phyloP scores from a whole-genome alignment of 192 early-diverging fungal genomes.

The Backusella psychrophila region DNA sequence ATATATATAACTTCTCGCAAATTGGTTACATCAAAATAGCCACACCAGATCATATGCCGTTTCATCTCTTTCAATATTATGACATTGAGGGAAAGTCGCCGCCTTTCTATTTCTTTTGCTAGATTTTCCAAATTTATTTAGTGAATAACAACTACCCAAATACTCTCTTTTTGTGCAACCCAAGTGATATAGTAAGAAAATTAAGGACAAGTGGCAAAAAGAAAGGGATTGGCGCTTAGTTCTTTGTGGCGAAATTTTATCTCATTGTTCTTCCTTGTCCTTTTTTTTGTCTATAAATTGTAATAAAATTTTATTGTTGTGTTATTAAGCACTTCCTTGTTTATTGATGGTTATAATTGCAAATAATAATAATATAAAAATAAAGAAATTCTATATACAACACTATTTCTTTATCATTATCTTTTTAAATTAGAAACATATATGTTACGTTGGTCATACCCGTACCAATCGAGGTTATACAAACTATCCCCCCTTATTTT shows the following conservation, averaged over 20 bases:
- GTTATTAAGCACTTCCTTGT: background rate
- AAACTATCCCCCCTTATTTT: background rate
- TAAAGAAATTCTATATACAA: background rate
- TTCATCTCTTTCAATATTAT: slow-evolving; percentile 5
- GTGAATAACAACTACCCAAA: background rate
- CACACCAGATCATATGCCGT: background rate
- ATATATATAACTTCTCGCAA: background rate
- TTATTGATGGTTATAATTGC: background rate
- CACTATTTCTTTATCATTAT: background rate
- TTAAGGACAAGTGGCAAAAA: background rate
- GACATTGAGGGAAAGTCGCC: background rate
- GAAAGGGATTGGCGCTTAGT: background rate
- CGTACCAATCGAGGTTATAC: background rate
- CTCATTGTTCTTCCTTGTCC: background rate
- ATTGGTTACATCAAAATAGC: background rate
- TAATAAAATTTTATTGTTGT: background rate
- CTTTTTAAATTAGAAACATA: background rate
- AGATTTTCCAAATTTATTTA: background rate
- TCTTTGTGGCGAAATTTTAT: background rate
- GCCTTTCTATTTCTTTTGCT: background rate
- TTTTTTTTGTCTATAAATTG: background rate
- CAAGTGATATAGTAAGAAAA: background rate
- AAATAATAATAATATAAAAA: background rate
- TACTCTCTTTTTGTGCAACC: background rate
- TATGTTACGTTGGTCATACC: background rate